Evolutionary conservation across 768 basidiomycete species (phyloP), one percentile per base, ranked within the genome.

Genomic region (Suillus americanus): DNA sequence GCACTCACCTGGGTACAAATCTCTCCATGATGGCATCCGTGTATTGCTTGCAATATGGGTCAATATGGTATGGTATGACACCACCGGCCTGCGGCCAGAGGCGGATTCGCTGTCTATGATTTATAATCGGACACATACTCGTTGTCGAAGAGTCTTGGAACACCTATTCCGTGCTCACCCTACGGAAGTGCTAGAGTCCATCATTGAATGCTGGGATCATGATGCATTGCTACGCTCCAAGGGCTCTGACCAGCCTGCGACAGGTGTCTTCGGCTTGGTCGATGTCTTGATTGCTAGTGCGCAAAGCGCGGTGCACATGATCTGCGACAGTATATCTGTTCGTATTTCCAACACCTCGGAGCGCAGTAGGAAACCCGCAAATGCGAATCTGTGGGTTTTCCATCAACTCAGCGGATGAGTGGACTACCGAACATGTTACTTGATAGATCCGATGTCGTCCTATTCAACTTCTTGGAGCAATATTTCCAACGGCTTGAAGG

Each of bases 401-500:
- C 13, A 25, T 57, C 18, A 4, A 13, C 23, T 57, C 46, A 10
- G 16, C 10, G 10, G 18, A 28, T 16, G 57, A 59, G 40, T 28
- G 18, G 18, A 12, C 5, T 59, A 13, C 25, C 18, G 20, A 40
- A 37, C 38, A 5, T 8, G 6, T 25, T 13, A 30, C 40, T 28
- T 62, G 51, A n/a, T 64, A 96, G 94, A 64, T 83, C 86, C 43
- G 93, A 95, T 65, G 76, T 78, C 4, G 81, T 83, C 18, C 71
- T 95, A n/a, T 95, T 94, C 81, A 85, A 83, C 37, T 99, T 98
- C 74, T 79, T 99, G 54, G 95, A 98, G 72, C 87, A 87, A 62
- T 99, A 99, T 72, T 74, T 98, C 35, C 79, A 78, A 20, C 86
- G 89, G 12, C 76, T 99, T 48, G 97, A 99, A 75, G 94, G 94